Conservation (phyloP, 2,329 filamentous ascomycete genomes). For the Remersonia thermophila region DNA sequence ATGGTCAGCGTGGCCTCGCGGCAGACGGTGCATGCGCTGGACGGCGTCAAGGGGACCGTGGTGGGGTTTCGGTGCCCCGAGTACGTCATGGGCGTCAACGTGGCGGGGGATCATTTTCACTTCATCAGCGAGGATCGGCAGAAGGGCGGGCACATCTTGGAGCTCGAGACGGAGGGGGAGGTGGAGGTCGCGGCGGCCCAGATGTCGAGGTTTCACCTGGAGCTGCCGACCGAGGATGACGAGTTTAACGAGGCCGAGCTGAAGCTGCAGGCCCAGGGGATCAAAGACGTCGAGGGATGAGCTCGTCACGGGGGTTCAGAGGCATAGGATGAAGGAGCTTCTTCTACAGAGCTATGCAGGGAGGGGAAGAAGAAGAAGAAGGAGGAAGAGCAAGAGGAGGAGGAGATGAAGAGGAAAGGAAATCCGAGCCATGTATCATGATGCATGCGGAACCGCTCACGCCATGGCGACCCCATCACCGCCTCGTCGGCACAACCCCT, state of each 20-base stretch:
- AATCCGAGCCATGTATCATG: no score
- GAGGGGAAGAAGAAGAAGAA: no score
- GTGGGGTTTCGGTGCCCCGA: slow-evolving; percentile 23
- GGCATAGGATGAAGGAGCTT: no score
- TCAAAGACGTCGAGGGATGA: slow-evolving; percentile 22
- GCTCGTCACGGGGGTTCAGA: no score
- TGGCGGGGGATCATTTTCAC: slow-evolving; percentile 24
- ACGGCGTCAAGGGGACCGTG: slow-evolving; percentile 18
- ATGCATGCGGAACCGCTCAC: no score
- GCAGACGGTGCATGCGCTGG: slow-evolving; percentile 21
- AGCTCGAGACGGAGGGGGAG: slow-evolving; percentile 21
- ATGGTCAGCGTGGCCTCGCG: slow-evolving; percentile 20
- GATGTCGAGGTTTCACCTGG: slow-evolving; percentile 21
- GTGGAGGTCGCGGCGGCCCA: slow-evolving; percentile 20
- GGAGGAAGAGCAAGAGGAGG: no score
- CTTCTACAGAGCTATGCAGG: no score
- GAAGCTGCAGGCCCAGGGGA: slow-evolving; percentile 19
- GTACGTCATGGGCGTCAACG: slow-evolving; percentile 24
- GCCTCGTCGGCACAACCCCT: no score
- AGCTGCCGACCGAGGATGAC: slow-evolving; percentile 22
- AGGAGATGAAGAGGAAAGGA: no score
- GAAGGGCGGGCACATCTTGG: slow-evolving; percentile 23
- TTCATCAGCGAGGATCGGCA: slow-evolving; percentile 23
- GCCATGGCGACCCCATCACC: no score
- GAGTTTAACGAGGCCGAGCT: slow-evolving; percentile 23